Base-by-base conservation (phyloP, 192 early-diverging fungal genomes). In the Backusella macrospora region DNA sequence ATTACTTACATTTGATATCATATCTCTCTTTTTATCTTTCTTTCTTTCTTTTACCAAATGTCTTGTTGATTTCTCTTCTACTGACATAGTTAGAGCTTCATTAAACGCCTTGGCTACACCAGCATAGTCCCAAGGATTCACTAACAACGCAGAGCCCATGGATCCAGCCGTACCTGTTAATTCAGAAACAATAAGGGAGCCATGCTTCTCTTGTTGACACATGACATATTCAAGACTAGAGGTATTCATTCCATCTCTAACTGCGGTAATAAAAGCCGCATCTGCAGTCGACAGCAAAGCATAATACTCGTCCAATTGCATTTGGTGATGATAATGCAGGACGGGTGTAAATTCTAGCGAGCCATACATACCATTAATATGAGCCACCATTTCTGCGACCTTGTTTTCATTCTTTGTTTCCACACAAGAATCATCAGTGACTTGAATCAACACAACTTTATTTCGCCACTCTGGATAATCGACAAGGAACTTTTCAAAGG, bases 181-280 rank as follows among this genome's bases (percentile, higher is more conserved):
- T 80, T 99, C 98, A 74, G 93, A 95, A 44, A 99, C 81, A 29
- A 99, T 93, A 70, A 99, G 83, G 23, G 95, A 92, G 9, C 92
- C 94, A 68, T 93, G 86, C 67, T 96, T 96, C 70, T 94, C 93
- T n/a, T 80, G 64, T 78, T 98, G 96, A 80, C 96, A 97, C 69
- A 98, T 93, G 18, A 97, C 91, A 82, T 91, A 98, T 81, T 98
- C 96, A 66, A 97, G 90, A 59, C 91, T 92, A 26, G 92, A 94
- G 0, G 97, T 97, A 77, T 97, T 98, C 98, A 99, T 98, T 15
- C 97, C 98, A 80, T 99, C 98, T 38, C 98, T 89, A 9, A 96
- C 87, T 34, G 91, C 86, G 0, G 97, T 98, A 72, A 97, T 97
- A 39, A 99, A 80, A 0, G 92, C 96, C 26, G 94, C 86, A 78